Base-by-base conservation (phyloP, 306 rosid genomes). In the Medicago ruthenica region DNA sequence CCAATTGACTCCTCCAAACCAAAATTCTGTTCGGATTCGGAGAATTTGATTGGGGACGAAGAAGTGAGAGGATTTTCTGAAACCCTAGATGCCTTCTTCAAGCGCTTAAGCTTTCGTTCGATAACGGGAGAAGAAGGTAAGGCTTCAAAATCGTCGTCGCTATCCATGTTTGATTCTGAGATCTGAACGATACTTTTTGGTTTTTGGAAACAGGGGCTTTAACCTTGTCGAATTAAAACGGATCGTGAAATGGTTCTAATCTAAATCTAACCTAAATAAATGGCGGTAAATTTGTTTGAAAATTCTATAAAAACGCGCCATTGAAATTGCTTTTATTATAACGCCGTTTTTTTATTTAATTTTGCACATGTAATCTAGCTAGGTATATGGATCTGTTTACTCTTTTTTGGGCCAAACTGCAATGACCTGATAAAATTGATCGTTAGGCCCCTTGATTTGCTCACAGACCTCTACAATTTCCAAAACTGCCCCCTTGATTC, bases 41-140 rank as follows among this genome's bases (percentile, higher is more conserved):
- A n/a, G 11, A 62, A 79, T 69, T 66, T 58, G 73, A 66, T 42
- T 22, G 71, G 87, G 5, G 82, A 22, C 13, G 53, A 8, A 2
- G 74, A 66, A 10, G 75, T 75, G 39, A 17, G 71, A 44, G 85
- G 77, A 37, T 40, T 50, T 37, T 78, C 45, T 24, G 88, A 70
- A 60, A 64, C 88, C 77, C 68, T 82, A 61, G 79, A 48, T 42
- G 87, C 92, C 74, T 90, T 95, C 89, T 88, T 95, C 84, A 92
- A 42, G 12, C 97, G 97, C 92, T 90, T 95, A 48, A 95, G 83
- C 83, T 85, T 89, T 71, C 84, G 85, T 50, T 77, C 65, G 4
- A 58, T 75, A 47, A 85, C 85, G 13, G 90, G 88, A 60, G 93
- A 80, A 47, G 91, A 76, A 54, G 87, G 84, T 58, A 76, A 60